These are phyloP conservation scores for Volvariella volvacea DNA, from an alignment of 1,284 basidiomycete genomes.

Conservation along the genomic window DNA sequence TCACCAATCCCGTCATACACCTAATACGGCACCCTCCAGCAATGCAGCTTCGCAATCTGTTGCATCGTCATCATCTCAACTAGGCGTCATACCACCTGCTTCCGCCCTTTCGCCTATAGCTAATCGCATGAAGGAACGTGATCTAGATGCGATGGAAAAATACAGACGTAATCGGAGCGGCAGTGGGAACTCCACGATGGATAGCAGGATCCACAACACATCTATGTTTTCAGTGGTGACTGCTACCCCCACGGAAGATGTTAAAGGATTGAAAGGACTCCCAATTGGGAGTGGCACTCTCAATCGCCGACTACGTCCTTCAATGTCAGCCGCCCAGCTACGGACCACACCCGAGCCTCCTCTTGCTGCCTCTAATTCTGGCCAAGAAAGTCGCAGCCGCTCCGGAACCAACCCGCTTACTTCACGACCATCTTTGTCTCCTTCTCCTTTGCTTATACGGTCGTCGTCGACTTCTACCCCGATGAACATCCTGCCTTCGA, in stretches of 20 bases:
- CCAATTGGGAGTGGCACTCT: conserved; percentile 48
- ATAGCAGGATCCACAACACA: conserved; percentile 54
- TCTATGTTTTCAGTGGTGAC: conserved; percentile 29
- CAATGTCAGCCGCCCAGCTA: conserved; percentile 70
- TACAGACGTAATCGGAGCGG: conserved; percentile 75
- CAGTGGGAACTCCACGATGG: conserved; percentile 62
- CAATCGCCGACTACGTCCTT: conserved; percentile 60
- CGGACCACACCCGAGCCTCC: conserved; percentile 38
- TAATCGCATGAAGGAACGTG: conserved; percentile 69
- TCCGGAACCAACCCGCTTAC: conserved; percentile 60
- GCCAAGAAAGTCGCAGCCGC: conserved; percentile 49
- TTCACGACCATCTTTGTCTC: conserved; percentile 29
- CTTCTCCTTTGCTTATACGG: conserved; percentile 36
- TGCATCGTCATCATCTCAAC: conserved; percentile 35
- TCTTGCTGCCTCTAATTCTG: conserved; percentile 22
- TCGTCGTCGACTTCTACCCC: conserved; percentile 41
- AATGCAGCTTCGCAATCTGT: conserved; percentile 37
- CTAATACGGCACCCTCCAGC: conserved; percentile 28
- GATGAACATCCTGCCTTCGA: conserved; percentile 11
- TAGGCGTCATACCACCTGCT: conserved; percentile 27
- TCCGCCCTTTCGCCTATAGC: conserved; percentile 65
- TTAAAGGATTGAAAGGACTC: conserved; percentile 34
- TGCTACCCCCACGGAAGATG: conserved; percentile 46
- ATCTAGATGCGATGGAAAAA: conserved; percentile 80
- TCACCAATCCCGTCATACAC: conserved; percentile 19